Percentiles rank a stretch among this genome's conserved stretches.
Conservation (phyloP, 1,139 yeast genomes). For the Scheffersomyces segobiensis region DNA sequence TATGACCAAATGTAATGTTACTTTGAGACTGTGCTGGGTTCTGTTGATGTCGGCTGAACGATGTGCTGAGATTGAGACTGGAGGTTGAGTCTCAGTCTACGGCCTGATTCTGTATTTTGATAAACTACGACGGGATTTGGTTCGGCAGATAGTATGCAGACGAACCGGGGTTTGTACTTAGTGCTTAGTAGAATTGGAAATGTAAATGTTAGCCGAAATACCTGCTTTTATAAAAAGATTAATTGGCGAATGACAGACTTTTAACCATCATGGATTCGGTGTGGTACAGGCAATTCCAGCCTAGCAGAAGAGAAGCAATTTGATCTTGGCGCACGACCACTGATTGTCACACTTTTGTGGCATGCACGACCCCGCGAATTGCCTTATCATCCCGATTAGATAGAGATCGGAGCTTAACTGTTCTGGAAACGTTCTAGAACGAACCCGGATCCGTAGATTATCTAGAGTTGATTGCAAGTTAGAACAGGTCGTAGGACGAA, state of each 20-base stretch:
- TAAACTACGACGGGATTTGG: neutral
- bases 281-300: neutral
- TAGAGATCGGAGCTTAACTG: neutral
- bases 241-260: neutral
- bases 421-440: neutral
- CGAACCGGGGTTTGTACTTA: neutral
- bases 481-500: neutral
- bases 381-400: neutral
- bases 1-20: neutral
- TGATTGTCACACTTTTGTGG: neutral
- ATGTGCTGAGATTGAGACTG: neutral
- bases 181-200: neutral
- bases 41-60: neutral
- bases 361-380: neutral
- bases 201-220: neutral
- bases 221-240: neutral
- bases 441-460: neutral
- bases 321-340: neutral
- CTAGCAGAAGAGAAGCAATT: neutral
- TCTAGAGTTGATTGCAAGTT: neutral
- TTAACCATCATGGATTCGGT: neutral
- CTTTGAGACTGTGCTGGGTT: neutral
- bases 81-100: neutral
- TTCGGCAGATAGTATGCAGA: neutral
- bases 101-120: neutral